Percentiles rank a stretch among this genome's conserved stretches.
These are phyloP conservation scores for Colletotrichum gigasporum DNA, from an alignment of 2,329 filamentous ascomycete species.

Conservation along the genomic window DNA sequence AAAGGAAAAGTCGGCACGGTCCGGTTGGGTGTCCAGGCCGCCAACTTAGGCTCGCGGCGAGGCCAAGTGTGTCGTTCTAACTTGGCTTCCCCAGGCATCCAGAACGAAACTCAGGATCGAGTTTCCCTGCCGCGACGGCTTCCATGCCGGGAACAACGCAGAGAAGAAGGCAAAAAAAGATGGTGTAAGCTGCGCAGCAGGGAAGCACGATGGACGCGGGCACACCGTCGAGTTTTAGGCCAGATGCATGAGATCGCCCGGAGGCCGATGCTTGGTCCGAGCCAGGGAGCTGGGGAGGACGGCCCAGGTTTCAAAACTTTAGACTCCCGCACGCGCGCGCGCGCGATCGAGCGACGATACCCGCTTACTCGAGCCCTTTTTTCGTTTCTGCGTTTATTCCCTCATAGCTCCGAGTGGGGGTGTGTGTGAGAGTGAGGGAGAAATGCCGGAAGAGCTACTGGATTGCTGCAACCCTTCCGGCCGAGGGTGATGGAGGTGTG, in stretches of 20 bases:
- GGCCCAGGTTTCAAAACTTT: slow-evolving; percentile 19
- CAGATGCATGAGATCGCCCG: slow-evolving; percentile 4
- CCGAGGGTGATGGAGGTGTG: neutral
- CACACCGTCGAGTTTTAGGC: slow-evolving; percentile 7
- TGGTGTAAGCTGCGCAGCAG: neutral
- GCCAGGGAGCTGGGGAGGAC: slow-evolving; percentile 4
- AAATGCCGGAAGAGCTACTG: neutral
- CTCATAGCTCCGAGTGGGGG: neutral
- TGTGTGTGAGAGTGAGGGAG: too few relatives aligned
- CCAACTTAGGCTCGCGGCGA: too few relatives aligned
- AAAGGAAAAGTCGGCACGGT: slow-evolving; percentile 22
- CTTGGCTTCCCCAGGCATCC: neutral
- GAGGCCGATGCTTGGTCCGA: slow-evolving; percentile 18
- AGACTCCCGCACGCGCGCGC: neutral
- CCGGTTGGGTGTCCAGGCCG: slow-evolving; percentile 2
- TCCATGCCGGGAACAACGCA: slow-evolving; percentile 10
- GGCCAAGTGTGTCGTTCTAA: too few relatives aligned
- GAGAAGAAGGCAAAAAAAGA: neutral
- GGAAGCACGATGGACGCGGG: slow-evolving; percentile 7
- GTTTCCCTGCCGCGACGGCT: neutral
- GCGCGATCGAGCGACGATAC: neutral
- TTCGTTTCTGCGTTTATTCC: neutral
- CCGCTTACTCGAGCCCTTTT: neutral
- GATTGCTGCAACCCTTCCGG: neutral
- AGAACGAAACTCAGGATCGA: neutral